Conservation (phyloP, 306 rosid species). For the Trifolium subterraneum region DNA sequence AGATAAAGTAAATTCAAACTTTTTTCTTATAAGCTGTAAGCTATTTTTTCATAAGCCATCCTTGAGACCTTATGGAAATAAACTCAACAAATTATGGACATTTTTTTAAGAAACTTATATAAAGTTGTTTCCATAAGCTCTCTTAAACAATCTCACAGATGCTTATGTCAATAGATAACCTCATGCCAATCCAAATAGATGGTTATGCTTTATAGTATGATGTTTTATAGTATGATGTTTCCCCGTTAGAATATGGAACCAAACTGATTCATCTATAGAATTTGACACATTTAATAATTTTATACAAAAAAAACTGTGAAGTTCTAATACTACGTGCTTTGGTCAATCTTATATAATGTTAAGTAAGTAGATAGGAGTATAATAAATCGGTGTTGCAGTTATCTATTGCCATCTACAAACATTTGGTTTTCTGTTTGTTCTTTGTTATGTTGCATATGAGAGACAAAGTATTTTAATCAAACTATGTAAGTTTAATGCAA, state of each 20-base stretch:
- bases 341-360: slow-evolving; percentile 22
- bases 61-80: no score
- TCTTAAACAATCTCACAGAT: no score
- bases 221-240: background rate
- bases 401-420: background rate
- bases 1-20: no score
- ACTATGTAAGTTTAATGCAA: slow-evolving; percentile 45
- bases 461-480: slow-evolving; percentile 26
- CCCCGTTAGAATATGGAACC: no score
- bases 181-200: no score
- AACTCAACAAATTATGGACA: no score
- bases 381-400: slow-evolving; percentile 1
- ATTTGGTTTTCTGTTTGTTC: background rate
- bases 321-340: background rate
- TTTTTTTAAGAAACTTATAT: no score
- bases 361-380: slow-evolving; percentile 21
- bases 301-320: background rate
- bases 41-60: no score
- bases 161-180: no score
- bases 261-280: slow-evolving; percentile 16
- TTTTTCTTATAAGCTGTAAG: no score
- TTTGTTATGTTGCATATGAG: slow-evolving; percentile 32
- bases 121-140: no score
- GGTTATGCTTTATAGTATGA: background rate
- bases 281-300: background rate